phyloP scores from a whole-genome alignment of 73 alveolate species.

The Diophrys sp. region DNA sequence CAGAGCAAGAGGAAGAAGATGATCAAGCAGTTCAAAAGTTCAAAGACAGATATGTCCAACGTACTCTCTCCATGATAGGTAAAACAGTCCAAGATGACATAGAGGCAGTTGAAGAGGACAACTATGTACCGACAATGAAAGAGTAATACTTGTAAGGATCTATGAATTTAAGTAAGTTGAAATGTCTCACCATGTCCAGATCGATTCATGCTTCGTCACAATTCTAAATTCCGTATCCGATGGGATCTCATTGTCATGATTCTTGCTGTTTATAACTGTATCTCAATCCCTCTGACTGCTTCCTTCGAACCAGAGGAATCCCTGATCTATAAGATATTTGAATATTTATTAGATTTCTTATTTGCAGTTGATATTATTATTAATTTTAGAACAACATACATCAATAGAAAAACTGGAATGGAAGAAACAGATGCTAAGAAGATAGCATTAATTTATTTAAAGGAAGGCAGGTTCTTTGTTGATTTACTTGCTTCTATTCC shows the following conservation, averaged over 20 bases:
- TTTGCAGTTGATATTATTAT: slow-evolving; percentile 45
- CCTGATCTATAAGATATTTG: slow-evolving; percentile 11
- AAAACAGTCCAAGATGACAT: slow-evolving; percentile 17
- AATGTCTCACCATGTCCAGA: neutral
- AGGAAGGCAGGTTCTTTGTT: slow-evolving; percentile 34
- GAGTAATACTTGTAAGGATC: slow-evolving; percentile 43
- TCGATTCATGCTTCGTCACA: slow-evolving; percentile 35
- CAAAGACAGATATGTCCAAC: neutral
- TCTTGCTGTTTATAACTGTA: slow-evolving; percentile 58
- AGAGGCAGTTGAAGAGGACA: slow-evolving; percentile 28
- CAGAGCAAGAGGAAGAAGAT: neutral
- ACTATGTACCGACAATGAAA: slow-evolving; percentile 52
- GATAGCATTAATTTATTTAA: slow-evolving; percentile 33
- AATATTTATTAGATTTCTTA: slow-evolving; percentile 23
- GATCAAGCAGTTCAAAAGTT: neutral
- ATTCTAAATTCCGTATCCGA: slow-evolving; percentile 44
- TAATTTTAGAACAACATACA: slow-evolving; percentile 56
- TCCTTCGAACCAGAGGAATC: slow-evolving; percentile 49
- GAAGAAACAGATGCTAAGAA: slow-evolving; percentile 35
- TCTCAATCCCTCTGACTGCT: slow-evolving; percentile 58
- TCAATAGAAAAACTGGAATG: slow-evolving; percentile 54
- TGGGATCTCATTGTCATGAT: slow-evolving; percentile 66
- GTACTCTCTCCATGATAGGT: neutral
- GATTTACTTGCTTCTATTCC: slow-evolving; percentile 64
- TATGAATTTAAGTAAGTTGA: slow-evolving; percentile 25